Base-by-base conservation (phyloP, 2,329 filamentous ascomycete genomes). In the Cytospora chrysosperma region DNA sequence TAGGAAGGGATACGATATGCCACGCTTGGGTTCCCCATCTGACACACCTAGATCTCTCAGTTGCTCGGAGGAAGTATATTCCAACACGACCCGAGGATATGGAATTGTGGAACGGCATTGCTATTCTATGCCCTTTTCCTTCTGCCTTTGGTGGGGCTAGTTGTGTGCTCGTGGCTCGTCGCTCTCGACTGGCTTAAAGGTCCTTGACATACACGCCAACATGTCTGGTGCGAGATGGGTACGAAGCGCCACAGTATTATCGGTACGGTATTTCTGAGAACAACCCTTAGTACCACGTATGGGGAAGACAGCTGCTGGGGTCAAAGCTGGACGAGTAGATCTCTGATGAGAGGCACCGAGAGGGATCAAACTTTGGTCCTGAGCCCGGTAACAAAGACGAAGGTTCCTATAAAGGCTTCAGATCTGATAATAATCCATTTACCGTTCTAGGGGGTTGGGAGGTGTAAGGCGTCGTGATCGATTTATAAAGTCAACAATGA, bases 141-240 rank as follows among this genome's bases (percentile, higher is more conserved):
- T 9, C 37, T 3, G 17, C 2, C 8, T 2, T 5, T 2, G 8
- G 6, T n/a, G 17, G 7, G 8, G n/a, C n/a, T n/a, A n/a, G n/a
- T n/a, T n/a, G n/a, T n/a, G n/a, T n/a, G n/a, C n/a, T n/a, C n/a
- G 8, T n/a, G 17, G 17, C 4, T 8, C 5, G 1, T n/a, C 19
- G 19, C 9, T 1, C 19, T n/a, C 40, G 40, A 43, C 40, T 43
- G 40, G 40, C 40, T 43, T 43, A 7, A 43, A 43, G n/a, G 9
- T 43, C 10, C 40, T 43, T 43, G 40, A 43, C 40, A n/a, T 43
- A 15, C n/a, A n/a, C n/a, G n/a, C 40, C 40, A n/a, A 21, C n/a
- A n/a, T 19, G 40, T n/a, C 40, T 43, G 19, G n/a, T 43, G 7
- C 19, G 19, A 10, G 40, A 21, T 7, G 40, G 40, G 10, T 7